A percentile compares a stretch with the other conserved stretches of the same genome.
Evolutionary conservation across 1,284 basidiomycete genomes (phyloP).

Genomic region (Malassezia slooffiae): DNA sequence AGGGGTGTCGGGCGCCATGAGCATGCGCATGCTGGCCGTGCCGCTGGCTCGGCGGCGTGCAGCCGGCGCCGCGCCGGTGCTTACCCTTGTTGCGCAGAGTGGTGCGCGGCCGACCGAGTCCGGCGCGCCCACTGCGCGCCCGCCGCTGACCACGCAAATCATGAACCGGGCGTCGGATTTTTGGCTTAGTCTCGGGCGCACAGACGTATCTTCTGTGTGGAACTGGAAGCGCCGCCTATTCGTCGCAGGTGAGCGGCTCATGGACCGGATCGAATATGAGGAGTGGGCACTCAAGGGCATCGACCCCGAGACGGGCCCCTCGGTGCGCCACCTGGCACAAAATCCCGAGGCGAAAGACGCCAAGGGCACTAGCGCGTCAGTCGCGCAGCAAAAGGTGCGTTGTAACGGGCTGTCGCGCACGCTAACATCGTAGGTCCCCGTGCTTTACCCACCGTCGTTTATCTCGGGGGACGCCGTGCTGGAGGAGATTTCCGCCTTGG

Average conservation of each 20-base stretch:
- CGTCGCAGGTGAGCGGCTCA: conserved; percentile 32
- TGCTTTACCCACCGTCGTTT: conserved; percentile 32
- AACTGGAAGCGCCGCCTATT: conserved; percentile 41
- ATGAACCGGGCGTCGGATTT: conserved; percentile 13
- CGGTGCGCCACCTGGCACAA: conserved; percentile 8
- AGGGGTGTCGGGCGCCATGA: no score
- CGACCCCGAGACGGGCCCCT: conserved; percentile 31
- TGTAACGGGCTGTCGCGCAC: background rate
- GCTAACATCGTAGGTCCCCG: conserved; percentile 15
- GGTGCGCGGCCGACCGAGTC: no score
- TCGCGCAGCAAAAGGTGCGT: background rate
- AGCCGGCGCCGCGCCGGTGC: no score
- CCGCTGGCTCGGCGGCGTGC: conserved; percentile 11
- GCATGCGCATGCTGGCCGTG: conserved; percentile 14
- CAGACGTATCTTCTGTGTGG: conserved; percentile 25
- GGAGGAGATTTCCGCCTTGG: conserved; percentile 23
- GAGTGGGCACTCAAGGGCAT: conserved; percentile 45
- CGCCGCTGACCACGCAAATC: conserved; percentile 2
- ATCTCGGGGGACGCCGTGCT: conserved; percentile 20
- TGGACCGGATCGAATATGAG: conserved; percentile 44
- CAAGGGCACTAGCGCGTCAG: background rate
- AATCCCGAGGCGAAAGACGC: background rate
- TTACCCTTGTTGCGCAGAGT: no score
- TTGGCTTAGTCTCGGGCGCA: conserved; percentile 36
- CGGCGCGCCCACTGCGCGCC: no score